A percentile compares a stretch with the other conserved stretches of the same genome.
phyloP scores from a whole-genome alignment of 108 stramenopile species.

The Nitzschia palea region DNA sequence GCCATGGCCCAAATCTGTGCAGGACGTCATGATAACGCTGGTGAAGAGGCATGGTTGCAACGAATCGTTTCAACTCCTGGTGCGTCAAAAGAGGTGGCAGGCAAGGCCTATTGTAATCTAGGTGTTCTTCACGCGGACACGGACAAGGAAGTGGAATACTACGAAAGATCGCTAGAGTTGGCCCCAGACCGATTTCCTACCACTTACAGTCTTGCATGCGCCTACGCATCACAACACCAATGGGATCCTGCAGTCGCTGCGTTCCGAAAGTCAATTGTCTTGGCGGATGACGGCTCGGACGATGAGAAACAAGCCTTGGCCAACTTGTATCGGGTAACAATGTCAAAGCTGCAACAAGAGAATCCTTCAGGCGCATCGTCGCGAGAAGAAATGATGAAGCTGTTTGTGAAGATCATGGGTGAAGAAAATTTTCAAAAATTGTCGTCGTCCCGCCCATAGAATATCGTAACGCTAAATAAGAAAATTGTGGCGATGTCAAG shows the following conservation, averaged over 20 bases:
- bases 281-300: constrained; percentile 11
- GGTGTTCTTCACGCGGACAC: constrained; percentile 39
- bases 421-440: constrained; percentile 37
- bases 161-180: constrained; percentile 33
- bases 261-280: constrained; percentile 31
- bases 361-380: constrained; percentile 2
- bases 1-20: constrained; percentile 28
- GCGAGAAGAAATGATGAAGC: constrained; percentile 36
- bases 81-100: constrained; percentile 9
- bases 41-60: constrained; percentile 24
- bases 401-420: constrained; percentile 37
- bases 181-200: constrained; percentile 27
- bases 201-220: constrained; percentile 40
- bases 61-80: constrained; percentile 40
- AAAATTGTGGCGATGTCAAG: no score
- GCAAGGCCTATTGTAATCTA: constrained; percentile 46
- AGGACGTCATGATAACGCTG: constrained; percentile 1
- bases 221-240: constrained; percentile 33
- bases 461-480: no score
- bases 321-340: constrained; percentile 37
- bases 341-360: constrained; percentile 14
- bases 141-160: constrained; percentile 39
- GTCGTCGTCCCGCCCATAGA: no score
- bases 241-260: constrained; percentile 28
- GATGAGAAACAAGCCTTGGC: constrained; percentile 28